phyloP scores from a whole-genome alignment of 441 rosid species.

The Euphorbia celastroides region DNA sequence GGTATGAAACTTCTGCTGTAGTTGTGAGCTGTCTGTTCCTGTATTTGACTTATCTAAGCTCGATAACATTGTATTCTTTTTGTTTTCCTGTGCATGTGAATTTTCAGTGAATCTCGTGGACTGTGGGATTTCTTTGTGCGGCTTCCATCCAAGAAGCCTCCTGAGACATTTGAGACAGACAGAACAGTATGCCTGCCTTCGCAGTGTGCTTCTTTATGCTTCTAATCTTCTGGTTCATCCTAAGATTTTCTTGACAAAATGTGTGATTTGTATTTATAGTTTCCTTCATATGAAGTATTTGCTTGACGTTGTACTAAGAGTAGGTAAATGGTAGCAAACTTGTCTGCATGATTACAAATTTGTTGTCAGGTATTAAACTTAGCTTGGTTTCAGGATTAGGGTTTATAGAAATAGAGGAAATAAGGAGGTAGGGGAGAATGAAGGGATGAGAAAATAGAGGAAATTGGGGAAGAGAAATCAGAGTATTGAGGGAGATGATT shows the following conservation, averaged over 20 bases:
- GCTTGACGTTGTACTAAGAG: too few relatives aligned
- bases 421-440: too few relatives aligned
- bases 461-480: constrained; percentile 12
- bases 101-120: constrained; percentile 49
- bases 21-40: constrained; percentile 10
- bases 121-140: constrained; percentile 52
- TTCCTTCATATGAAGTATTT: too few relatives aligned
- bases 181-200: constrained; percentile 39
- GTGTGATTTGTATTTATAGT: neutral
- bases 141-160: constrained; percentile 38
- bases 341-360: too few relatives aligned
- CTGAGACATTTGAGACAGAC: constrained; percentile 32
- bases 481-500: too few relatives aligned
- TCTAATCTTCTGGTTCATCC: constrained; percentile 9
- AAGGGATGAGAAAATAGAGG: too few relatives aligned
- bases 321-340: too few relatives aligned
- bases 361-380: too few relatives aligned
- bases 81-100: constrained; percentile 18
- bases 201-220: constrained; percentile 12
- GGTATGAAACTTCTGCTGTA: constrained; percentile 35
- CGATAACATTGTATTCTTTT: neutral
- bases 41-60: constrained; percentile 16
- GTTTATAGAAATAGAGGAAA: too few relatives aligned
- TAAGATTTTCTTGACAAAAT: constrained; percentile 1
- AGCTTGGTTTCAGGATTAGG: too few relatives aligned